These are phyloP conservation scores for Penicillium paxilli DNA, from an alignment of 495 filamentous ascomycete genomes.

Conservation along the genomic window DNA sequence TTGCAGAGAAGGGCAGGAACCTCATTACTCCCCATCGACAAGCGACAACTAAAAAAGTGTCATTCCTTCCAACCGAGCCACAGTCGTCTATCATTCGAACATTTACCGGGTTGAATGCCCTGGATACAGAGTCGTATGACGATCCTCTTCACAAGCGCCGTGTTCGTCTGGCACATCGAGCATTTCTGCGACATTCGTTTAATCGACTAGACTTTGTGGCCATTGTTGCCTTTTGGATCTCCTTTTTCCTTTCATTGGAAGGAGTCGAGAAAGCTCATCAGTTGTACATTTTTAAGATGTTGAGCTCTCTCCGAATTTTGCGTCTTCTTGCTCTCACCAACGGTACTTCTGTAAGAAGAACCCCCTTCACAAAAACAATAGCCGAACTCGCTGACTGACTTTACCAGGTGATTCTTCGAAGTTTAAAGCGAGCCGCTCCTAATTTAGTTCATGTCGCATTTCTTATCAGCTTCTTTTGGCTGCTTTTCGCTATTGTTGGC, in stretches of 20 bases:
- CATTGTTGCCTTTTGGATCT: conserved; percentile 94
- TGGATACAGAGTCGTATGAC: conserved; percentile 50
- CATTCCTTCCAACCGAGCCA: conserved; percentile 34
- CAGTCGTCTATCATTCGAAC: conserved; percentile 77
- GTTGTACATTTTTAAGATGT: conserved; percentile 91
- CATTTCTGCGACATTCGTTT: conserved; percentile 92
- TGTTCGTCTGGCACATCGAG: conserved; percentile 80
- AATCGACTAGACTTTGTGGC: conserved; percentile 95
- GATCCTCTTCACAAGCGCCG: conserved; percentile 80
- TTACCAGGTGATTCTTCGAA: conserved; percentile 79
- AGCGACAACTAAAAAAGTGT: conserved; percentile 54
- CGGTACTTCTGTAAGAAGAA: conserved; percentile 71
- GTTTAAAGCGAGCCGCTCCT: conserved; percentile 92
- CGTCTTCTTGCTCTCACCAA: conserved; percentile 86
- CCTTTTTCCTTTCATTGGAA: conserved; percentile 68
- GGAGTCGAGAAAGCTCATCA: conserved; percentile 67
- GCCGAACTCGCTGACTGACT: conserved; percentile 23
- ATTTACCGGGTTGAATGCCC: conserved; percentile 73
- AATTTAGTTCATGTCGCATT: conserved; percentile 94
- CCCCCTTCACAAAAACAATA: neutral
- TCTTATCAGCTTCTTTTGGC: conserved; percentile 97
- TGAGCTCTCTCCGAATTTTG: conserved; percentile 90
- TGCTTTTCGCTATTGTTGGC: conserved; percentile 94
- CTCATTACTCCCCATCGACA: conserved; percentile 81
- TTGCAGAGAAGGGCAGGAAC: conserved; percentile 70